Percentiles rank a stretch among this genome's conserved stretches.
Evolutionary conservation across 1,284 basidiomycete species (phyloP).

Genomic region (Mycena sp.): DNA sequence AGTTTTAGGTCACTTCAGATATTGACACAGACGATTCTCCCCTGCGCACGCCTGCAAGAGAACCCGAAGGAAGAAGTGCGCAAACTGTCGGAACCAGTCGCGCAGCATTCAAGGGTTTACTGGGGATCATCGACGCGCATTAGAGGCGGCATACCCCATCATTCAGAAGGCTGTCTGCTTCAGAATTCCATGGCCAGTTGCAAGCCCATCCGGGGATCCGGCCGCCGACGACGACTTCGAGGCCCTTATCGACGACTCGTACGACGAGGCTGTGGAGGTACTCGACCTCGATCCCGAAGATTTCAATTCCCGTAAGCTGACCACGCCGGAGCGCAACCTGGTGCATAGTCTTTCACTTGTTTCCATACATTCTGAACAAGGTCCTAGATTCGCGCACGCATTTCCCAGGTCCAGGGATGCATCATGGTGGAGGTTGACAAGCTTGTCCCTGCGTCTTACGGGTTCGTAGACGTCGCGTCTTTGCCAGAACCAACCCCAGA

Average conservation of each 20-base stretch:
- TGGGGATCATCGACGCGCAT: not conserved
- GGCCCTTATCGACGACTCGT: not conserved
- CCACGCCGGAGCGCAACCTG: not conserved
- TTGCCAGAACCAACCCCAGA: not conserved
- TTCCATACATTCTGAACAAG: not conserved
- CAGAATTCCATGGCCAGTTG: not conserved
- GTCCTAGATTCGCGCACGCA: not conserved
- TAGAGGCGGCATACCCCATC: not conserved
- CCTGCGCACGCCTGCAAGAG: not conserved
- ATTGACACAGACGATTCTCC: too few species aligned
- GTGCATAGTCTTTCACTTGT: not conserved
- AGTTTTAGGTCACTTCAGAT: too few species aligned
- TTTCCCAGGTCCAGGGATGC: not conserved
- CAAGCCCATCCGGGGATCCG: not conserved
- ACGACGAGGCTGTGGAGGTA: not conserved
- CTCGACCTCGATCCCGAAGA: not conserved
- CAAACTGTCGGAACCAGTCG: not conserved
- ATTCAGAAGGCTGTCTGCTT: not conserved
- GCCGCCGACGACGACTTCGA: slow-evolving; percentile 4
- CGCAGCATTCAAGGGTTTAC: not conserved
- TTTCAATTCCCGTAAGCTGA: not conserved
- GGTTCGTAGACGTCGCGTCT: not conserved
- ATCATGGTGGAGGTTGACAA: not conserved
- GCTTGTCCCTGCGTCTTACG: not conserved
- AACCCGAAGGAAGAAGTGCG: slow-evolving; percentile 3